Conservation (phyloP, 768 basidiomycete genomes). For the Leccinum pellstonianum region DNA sequence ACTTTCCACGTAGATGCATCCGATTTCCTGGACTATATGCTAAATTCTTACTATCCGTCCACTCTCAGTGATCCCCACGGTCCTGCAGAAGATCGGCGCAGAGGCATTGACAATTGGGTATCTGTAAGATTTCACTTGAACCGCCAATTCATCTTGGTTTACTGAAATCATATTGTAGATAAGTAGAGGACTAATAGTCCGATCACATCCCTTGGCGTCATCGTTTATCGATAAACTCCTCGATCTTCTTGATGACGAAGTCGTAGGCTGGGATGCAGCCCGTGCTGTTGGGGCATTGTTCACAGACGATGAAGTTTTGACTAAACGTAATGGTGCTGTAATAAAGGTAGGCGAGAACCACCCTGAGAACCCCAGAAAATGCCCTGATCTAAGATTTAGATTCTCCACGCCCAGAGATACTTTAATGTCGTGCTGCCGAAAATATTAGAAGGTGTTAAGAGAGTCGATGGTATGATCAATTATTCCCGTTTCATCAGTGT, state of each 20-base stretch:
- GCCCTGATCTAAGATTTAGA: conserved; percentile 38
- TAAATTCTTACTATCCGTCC: conserved; percentile 48
- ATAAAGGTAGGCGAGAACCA: conserved; percentile 55
- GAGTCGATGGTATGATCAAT: conserved; percentile 37
- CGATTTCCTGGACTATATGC: conserved; percentile 42
- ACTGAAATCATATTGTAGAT: conserved; percentile 45
- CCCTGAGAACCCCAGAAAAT: neutral
- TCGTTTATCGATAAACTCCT: conserved; percentile 64
- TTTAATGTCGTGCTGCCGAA: conserved; percentile 70
- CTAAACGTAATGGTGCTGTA: conserved; percentile 75
- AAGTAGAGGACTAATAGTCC: conserved; percentile 74
- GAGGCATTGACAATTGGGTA: conserved; percentile 59
- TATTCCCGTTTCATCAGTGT: neutral
- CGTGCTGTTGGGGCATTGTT: conserved; percentile 69
- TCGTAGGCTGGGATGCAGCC: conserved; percentile 71
- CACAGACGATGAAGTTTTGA: conserved; percentile 59
- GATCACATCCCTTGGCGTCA: conserved; percentile 60
- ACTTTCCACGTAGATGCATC: conserved; percentile 40
- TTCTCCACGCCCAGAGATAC: conserved; percentile 74
- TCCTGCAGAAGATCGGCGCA: conserved; percentile 41
- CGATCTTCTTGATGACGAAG: conserved; percentile 63
- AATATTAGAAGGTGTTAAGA: conserved; percentile 66
- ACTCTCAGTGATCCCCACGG: conserved; percentile 40
- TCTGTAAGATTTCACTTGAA: conserved; percentile 51
- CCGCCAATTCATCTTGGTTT: neutral